phyloP scores from a whole-genome alignment of 2,329 filamentous ascomycete species.

The Ophiostoma sp. region DNA sequence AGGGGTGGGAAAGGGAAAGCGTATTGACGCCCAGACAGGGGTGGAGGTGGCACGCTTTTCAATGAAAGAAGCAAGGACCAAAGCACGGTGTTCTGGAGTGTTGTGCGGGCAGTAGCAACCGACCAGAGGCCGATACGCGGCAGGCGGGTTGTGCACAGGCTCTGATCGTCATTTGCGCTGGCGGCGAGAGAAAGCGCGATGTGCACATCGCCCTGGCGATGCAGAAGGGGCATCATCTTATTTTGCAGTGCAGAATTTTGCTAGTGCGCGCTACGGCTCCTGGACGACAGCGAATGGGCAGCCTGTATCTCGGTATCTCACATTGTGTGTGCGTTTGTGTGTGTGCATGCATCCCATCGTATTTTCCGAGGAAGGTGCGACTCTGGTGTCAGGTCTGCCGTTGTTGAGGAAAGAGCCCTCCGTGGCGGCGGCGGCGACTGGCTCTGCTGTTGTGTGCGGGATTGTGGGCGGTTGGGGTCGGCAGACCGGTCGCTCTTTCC shows the following conservation, averaged over 20 bases:
- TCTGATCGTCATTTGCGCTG: slow-evolving; percentile 25
- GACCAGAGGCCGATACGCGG: neutral
- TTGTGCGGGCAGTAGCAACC: neutral
- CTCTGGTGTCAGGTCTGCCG: neutral
- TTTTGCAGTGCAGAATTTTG: slow-evolving; percentile 13
- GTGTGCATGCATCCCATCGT: neutral
- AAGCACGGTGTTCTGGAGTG: neutral
- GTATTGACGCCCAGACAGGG: slow-evolving; percentile 15
- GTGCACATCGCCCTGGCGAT: slow-evolving; percentile 9
- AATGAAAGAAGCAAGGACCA: neutral
- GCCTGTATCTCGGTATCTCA: neutral
- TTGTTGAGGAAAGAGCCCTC: neutral
- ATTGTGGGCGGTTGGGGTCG: slow-evolving; percentile 3
- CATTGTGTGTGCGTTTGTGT: neutral
- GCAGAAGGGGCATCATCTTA: slow-evolving; percentile 17
- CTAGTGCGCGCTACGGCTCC: slow-evolving; percentile 20
- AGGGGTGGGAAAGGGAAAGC: slow-evolving; percentile 9
- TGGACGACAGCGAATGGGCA: slow-evolving; percentile 12
- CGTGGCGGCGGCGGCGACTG: neutral
- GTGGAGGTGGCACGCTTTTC: neutral
- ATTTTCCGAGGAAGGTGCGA: neutral
- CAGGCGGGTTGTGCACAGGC: slow-evolving; percentile 21
- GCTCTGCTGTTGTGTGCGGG: neutral
- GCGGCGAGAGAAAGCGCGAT: slow-evolving; percentile 10
- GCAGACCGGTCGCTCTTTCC: slow-evolving; percentile 9